Evolutionary conservation across 306 rosid genomes (phyloP).

Genomic region (Abrus precatorius): DNA sequence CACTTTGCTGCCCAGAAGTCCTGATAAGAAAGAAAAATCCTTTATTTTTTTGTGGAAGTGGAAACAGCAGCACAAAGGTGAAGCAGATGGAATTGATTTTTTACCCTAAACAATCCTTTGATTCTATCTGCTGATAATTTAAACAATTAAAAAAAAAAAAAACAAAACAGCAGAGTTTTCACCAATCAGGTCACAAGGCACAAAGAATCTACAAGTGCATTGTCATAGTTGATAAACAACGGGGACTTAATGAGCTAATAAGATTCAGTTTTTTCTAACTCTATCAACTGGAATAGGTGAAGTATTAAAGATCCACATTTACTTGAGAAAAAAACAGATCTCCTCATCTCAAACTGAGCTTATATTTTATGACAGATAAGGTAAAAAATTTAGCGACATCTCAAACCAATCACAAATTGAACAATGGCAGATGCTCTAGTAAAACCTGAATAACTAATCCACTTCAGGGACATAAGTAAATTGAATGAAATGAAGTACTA

Average conservation of each 20-base stretch:
- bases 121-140: background rate
- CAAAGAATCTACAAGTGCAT: too few relatives aligned
- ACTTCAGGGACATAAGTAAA: background rate
- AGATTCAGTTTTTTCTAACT: background rate
- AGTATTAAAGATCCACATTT: too few relatives aligned
- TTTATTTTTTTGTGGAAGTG: background rate
- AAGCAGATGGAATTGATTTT: background rate
- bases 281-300: background rate
- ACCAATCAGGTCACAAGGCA: too few relatives aligned
- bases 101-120: background rate
- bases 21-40: background rate
- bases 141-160: background rate
- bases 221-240: too few relatives aligned
- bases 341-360: too few relatives aligned
- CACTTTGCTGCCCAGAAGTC: background rate
- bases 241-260: too few relatives aligned
- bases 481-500: background rate
- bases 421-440: background rate
- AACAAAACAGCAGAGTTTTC: too few relatives aligned
- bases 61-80: background rate
- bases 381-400: too few relatives aligned
- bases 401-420: too few relatives aligned
- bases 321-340: too few relatives aligned
- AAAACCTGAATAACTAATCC: background rate
- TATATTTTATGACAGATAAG: too few relatives aligned